Evolutionary conservation across 129 eudicot species (phyloP), one percentile per base, ranked within the genome.

Genomic region (Escallonia herrerae): DNA sequence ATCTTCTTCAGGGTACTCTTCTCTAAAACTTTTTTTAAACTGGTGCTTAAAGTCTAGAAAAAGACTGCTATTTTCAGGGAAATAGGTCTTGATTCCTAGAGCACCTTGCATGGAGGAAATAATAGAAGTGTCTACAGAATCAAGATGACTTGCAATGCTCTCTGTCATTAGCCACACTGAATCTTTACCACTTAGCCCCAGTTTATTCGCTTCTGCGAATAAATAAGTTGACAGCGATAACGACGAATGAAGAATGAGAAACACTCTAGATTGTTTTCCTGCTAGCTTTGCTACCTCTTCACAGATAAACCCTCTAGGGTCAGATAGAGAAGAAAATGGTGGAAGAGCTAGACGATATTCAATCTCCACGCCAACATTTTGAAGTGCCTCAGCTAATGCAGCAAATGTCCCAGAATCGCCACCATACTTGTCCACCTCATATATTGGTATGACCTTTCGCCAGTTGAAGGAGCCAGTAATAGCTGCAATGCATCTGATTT

Each of bases 101-200:
- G 33, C 33, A 22, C 33, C 33, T 22, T 22, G 33, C 33, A 22
- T 22, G 33, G 33, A 22, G 33, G 33, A 62, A 37, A 68, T 64
- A 48, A 49, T 33, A 48, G 74, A 45, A 46, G 80, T 22, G 14
- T 69, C 67, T 38, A 63, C 52, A 63, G 66, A 76, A 56, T 76
- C 70, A 14, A 69, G 71, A 15, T 62, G 67, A 63, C 62, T 55
- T 15, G 75, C 40, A 54, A 63, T 8, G 50, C 62, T 45, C 8
- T 76, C 75, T 9, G 65, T 45, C 58, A 74, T 53, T 60, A 74
- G 67, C 79, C 79, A 74, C 44, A 43, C 68, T 38, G 73, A 74
- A 58, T 63, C 80, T 56, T 57, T 62, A 5, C 56, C 80, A 56
- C 56, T 57, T 6, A 75, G 58, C 40, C 74, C 67, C 37, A 67